Conservation (phyloP, 1,284 basidiomycete genomes). For the Ustilago xerochloae region DNA sequence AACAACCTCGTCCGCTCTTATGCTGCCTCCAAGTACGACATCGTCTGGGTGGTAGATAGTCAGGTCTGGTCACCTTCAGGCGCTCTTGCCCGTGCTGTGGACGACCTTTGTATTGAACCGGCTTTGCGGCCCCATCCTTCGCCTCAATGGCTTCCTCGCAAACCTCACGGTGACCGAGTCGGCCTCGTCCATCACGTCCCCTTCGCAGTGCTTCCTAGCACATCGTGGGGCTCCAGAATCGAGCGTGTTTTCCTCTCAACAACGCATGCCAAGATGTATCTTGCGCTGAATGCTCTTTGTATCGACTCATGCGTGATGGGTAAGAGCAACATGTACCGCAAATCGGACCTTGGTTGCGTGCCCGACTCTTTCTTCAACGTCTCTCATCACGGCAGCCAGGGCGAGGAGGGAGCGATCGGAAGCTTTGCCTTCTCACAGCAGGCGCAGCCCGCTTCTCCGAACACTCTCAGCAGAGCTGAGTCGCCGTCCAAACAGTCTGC, state of each 20-base stretch:
- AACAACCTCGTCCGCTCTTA: slow-evolving; percentile 93
- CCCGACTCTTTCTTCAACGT: slow-evolving; percentile 65
- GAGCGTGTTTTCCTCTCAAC: slow-evolving; percentile 96
- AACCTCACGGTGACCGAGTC: slow-evolving; percentile 69
- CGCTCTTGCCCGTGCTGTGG: slow-evolving; percentile 87
- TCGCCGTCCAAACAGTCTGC: slow-evolving; percentile 2
- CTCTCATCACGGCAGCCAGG: slow-evolving; percentile 43
- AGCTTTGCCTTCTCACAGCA: slow-evolving; percentile 53
- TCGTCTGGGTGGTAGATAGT: slow-evolving; percentile 96
- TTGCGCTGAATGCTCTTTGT: slow-evolving; percentile 86
- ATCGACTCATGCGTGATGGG: slow-evolving; percentile 97
- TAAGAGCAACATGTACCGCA: slow-evolving; percentile 93
- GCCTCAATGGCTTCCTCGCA: slow-evolving; percentile 44
- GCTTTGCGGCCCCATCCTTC: slow-evolving; percentile 54
- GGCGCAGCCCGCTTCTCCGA: background rate
- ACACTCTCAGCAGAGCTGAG: slow-evolving; percentile 3
- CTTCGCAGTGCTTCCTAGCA: slow-evolving; percentile 77
- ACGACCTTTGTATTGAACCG: slow-evolving; percentile 83
- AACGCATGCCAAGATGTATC: slow-evolving; percentile 98
- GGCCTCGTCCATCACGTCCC: slow-evolving; percentile 97
- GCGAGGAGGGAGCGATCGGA: slow-evolving; percentile 57
- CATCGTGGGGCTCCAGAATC: slow-evolving; percentile 77
- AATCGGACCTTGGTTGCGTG: slow-evolving; percentile 80
- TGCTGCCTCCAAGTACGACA: slow-evolving; percentile 80
- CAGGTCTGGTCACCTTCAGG: slow-evolving; percentile 83